Evolutionary conservation across 306 rosid species (phyloP), one percentile per base, ranked within the genome.

Genomic region (Casuarina glauca): DNA sequence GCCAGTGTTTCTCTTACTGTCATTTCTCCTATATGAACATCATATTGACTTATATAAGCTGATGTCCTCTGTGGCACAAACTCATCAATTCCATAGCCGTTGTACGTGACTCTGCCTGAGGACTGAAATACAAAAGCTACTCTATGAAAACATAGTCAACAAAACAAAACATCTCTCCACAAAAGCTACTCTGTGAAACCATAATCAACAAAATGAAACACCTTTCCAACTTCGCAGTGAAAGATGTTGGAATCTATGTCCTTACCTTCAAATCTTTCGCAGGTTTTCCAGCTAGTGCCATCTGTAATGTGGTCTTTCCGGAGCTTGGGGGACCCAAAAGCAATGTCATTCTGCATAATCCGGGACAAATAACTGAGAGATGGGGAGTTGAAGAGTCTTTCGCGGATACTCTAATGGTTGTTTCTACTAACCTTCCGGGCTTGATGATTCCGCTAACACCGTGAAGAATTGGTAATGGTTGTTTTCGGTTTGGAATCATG

Each of bases 311-410:
- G 72, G 96, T 90, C 78, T 93, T 93, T 69, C 97, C 97, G 5
- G 96, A 93, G 76, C 94, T 88, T 77, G 97, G 97, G 70, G 97
- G 97, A 45, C 97, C 97, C 77, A 93, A 88, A 15, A 93, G 97
- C 80, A 93, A 84, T 60, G 96, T 88, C 96, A 90, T 90, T 82
- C 97, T 90, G 82, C 80, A 85, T 19, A 84, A 78, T 17, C 20
- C 74, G 77, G 68, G 82, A 54, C 79, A 53, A 57, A 45, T 13
- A 58, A 38, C 57, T 80, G 72, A 85, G 74, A 84, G 75, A 73
- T 55, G 26, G 41, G 69, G 12, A 50, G 20, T 54, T 76, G 50
- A 54, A 60, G 51, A 54, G n/a, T 42, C 58, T 9, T 15, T 41
- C 3, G 26, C 35, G 52, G 36, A 42, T 62, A 74, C 32, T 68